A percentile compares a stretch with the other conserved stretches of the same genome.
Evolutionary conservation across 257 asterid species (phyloP).

Genomic region (Solanum tacnaense): DNA sequence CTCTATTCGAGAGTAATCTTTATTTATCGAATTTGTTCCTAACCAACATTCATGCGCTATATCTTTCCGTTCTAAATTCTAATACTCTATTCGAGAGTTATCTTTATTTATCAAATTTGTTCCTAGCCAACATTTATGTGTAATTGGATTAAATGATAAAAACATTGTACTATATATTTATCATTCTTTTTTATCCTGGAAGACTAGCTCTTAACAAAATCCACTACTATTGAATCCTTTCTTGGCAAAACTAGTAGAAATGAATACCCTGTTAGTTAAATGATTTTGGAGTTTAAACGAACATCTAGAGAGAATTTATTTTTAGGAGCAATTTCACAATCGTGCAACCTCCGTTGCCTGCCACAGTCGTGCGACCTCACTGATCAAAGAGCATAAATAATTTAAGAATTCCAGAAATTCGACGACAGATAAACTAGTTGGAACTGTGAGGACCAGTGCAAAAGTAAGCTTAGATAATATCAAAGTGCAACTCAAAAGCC

Average conservation of each 20-base stretch:
- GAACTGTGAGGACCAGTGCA: neutral
- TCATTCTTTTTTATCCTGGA: neutral
- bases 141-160: neutral
- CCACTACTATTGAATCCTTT: neutral
- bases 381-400: too few species aligned
- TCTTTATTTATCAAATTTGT: neutral
- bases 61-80: neutral
- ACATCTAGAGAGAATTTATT: too few species aligned
- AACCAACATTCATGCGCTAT: neutral
- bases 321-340: too few species aligned
- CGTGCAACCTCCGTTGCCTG: too few species aligned
- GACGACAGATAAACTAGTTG: neutral
- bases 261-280: neutral
- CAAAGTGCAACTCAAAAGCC: neutral
- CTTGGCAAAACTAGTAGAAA: neutral
- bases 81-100: neutral
- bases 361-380: too few species aligned
- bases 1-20: neutral
- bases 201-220: neutral
- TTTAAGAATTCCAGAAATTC: neutral
- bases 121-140: neutral
- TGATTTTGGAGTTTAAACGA: neutral
- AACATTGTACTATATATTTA: neutral
- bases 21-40: neutral
- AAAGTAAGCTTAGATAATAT: neutral